Evolutionary conservation across 371 early-diverging fungal species (phyloP).

Genomic region (Blakeslea trispora): DNA sequence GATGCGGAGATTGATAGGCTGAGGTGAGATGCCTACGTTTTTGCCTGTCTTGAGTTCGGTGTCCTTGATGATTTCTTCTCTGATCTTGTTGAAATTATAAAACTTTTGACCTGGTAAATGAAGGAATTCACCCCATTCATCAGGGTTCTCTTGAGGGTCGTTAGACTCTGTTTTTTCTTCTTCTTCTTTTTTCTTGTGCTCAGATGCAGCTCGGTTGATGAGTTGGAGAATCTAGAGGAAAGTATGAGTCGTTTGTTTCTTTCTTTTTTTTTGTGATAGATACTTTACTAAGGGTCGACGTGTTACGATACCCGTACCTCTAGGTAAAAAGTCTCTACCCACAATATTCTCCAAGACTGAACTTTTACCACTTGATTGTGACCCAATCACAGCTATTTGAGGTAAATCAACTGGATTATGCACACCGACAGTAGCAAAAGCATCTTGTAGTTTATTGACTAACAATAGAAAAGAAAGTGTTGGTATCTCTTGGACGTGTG

Average conservation of each 20-base stretch:
- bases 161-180: not conserved
- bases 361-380: conserved; percentile 98
- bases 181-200: conserved; percentile 10
- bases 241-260: not conserved
- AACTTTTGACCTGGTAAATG: conserved; percentile 94
- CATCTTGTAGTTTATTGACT: conserved; percentile 95
- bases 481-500: not conserved
- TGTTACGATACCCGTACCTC: conserved; percentile 96
- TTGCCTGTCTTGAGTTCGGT: conserved; percentile 93
- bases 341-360: conserved; percentile 99
- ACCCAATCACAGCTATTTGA: conserved; percentile 98
- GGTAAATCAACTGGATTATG: conserved; percentile 98
- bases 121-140: conserved; percentile 97
- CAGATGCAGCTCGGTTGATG: conserved; percentile 77
- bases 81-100: conserved; percentile 90
- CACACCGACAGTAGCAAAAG: conserved; percentile 96
- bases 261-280: not conserved
- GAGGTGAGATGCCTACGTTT: conserved; percentile 87
- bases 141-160: conserved; percentile 55
- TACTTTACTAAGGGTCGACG: conserved; percentile 90
- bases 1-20: conserved; percentile 95
- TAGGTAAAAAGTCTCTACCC: conserved; percentile 97
- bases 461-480: too few species aligned
- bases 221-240: conserved; percentile 86
- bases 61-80: conserved; percentile 91